Percentiles rank a stretch among this genome's conserved stretches.
Evolutionary conservation across 345 rosid species (phyloP).

Genomic region (Mercurialis annua): DNA sequence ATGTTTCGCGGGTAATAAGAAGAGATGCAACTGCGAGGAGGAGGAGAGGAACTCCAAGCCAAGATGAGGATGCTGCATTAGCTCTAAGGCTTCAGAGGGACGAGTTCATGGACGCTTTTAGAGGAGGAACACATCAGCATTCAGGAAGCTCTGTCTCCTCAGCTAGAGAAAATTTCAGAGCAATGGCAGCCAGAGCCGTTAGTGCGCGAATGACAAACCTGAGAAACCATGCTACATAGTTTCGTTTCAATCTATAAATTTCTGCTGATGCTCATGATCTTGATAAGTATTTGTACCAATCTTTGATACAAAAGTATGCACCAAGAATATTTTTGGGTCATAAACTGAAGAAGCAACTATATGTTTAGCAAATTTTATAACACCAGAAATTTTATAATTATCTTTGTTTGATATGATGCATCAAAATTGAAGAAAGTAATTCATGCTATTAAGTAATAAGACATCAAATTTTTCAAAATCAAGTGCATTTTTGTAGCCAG

Average conservation of each 20-base stretch:
- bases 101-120: slow-evolving; percentile 66
- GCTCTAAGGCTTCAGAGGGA: slow-evolving; percentile 84
- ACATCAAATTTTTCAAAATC: no score
- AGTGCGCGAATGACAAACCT: slow-evolving; percentile 41
- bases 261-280: neutral
- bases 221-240: slow-evolving; percentile 28
- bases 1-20: slow-evolving; percentile 15
- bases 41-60: slow-evolving; percentile 34
- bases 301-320: neutral
- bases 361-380: no score
- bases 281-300: neutral
- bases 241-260: neutral
- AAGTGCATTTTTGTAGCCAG: no score
- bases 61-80: slow-evolving; percentile 73
- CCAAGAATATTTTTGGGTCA: no score
- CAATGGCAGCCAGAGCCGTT: slow-evolving; percentile 85
- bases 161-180: slow-evolving; percentile 86
- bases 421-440: no score
- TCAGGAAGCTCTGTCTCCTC: slow-evolving; percentile 32
- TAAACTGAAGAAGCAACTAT: no score
- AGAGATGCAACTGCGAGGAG: slow-evolving; percentile 22
- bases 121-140: slow-evolving; percentile 25
- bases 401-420: no score
- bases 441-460: no score
- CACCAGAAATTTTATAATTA: no score